Conservation (phyloP, 2,329 filamentous ascomycete species). For the Sarocladiaceae sp. region DNA sequence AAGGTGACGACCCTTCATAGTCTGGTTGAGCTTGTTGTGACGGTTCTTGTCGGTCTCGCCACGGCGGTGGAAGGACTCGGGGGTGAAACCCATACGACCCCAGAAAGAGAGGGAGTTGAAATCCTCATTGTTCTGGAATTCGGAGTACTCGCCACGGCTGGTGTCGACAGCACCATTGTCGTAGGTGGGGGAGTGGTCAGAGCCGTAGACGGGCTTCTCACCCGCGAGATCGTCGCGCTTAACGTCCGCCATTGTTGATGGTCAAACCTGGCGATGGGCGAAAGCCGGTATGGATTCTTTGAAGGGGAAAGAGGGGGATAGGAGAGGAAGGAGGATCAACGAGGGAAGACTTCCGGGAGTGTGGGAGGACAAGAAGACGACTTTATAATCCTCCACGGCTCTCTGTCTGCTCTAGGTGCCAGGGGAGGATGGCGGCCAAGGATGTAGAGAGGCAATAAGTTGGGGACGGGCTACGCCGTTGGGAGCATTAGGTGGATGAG, state of each 20-base stretch:
- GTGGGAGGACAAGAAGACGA: constrained; percentile 6
- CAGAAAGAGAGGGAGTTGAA: constrained; percentile 5
- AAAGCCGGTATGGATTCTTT: background rate
- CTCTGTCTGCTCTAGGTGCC: background rate
- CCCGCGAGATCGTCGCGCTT: constrained; percentile 1
- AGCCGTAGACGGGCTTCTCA: background rate
- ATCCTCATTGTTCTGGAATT: constrained; percentile 6
- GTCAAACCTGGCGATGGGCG: background rate
- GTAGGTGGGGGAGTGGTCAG: constrained; percentile 4
- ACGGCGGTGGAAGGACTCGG: constrained; percentile 11
- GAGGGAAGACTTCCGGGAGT: background rate
- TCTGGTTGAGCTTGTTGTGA: constrained; percentile 31
- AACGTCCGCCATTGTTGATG: constrained; percentile 5
- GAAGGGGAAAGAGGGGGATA: constrained; percentile 7
- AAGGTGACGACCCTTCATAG: constrained; percentile 51
- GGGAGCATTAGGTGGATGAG: constrained; percentile 2
- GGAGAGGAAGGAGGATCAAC: constrained; percentile 10
- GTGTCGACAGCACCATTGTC: background rate
- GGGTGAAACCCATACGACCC: constrained; percentile 10
- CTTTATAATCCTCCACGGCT: constrained; percentile 6
- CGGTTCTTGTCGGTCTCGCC: constrained; percentile 12
- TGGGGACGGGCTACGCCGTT: background rate
- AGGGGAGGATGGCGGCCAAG: background rate
- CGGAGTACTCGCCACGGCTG: background rate
- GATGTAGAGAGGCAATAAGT: background rate